Evolutionary conservation across 768 basidiomycete species (phyloP), one percentile per base, ranked within the genome.

Genomic region (Mycena haematopus): DNA sequence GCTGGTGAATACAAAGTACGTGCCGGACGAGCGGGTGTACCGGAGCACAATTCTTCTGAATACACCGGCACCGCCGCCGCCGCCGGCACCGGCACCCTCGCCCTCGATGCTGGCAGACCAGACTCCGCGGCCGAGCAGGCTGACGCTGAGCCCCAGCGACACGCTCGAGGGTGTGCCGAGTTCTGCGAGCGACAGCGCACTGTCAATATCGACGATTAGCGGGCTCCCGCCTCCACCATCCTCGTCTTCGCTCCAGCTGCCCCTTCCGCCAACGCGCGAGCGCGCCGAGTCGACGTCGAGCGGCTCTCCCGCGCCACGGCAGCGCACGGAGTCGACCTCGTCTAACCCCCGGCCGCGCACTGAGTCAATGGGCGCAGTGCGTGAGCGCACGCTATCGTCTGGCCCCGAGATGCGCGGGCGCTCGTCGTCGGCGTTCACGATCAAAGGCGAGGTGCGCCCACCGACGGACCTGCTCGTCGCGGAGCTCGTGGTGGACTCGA

Each of bases 401-500:
- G 72, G 72, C 15, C 69, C 75, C 33, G 69, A 70, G n/a, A 17
- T 66, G 52, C 71, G 81, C 31, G 78, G 78, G 27, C 74, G 82
- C 2, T 73, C 83, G 11, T 80, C 84, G 5, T 85, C 87, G 10
- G 84, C 83, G 31, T 89, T 91, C 68, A 88, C 84, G 3, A 58
- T 80, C 49, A 86, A 85, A 52, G 86, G 86, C 42, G 87, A 88
- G 68, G 80, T 88, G 60, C 82, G 80, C 58, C 79, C 82, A 46
- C 76, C 80, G n/a, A 81, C 82, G 54, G 93, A 96, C 72, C 75
- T 94, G 49, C 75, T 94, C 21, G 85, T 95, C 19, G 85, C 85
- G 2, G 95, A 96, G 74, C 71, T 95, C 31, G 84, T 94, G 27
- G 81, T 94, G 27, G 93, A 95, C 75, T 87, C 91, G 57, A 90